Evolutionary conservation across 345 rosid genomes (phyloP).

Genomic region (Gossypium sturtianum): DNA sequence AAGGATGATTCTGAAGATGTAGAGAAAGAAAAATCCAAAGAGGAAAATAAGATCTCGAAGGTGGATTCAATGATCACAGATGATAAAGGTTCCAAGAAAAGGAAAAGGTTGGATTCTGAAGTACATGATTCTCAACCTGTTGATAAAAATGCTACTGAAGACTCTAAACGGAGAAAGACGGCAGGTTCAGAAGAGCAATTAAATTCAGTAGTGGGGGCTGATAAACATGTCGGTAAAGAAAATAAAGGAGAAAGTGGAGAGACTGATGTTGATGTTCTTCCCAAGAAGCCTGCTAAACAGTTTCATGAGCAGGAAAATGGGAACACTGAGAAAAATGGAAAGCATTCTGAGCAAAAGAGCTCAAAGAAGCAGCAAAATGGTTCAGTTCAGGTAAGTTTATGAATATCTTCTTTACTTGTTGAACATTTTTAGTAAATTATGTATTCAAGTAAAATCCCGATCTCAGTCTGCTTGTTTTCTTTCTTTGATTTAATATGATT

Average conservation of each 20-base stretch:
- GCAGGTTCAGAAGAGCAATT: conserved; percentile 28
- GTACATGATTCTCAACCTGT: conserved; percentile 28
- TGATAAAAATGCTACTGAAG: conserved; percentile 34
- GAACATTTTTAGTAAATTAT: neutral
- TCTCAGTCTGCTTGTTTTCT: neutral
- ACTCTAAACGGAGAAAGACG: conserved; percentile 48
- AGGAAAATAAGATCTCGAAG: conserved; percentile 14
- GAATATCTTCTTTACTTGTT: neutral
- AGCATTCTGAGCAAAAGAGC: conserved; percentile 35
- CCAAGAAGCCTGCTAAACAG: conserved; percentile 29
- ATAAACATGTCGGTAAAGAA: conserved; percentile 12
- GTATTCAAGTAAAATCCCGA: neutral
- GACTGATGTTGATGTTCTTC: neutral
- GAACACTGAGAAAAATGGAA: conserved; percentile 27
- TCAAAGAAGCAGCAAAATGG: conserved; percentile 38
- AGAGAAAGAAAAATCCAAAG: conserved; percentile 18
- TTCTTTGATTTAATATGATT: neutral
- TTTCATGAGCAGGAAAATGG: conserved; percentile 30
- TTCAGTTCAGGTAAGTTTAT: conserved; percentile 52
- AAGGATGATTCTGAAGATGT: conserved; percentile 13
- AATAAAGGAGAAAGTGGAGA: neutral
- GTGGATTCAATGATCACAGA: conserved; percentile 23
- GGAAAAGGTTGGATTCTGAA: conserved; percentile 58
- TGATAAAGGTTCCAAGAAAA: conserved; percentile 52
- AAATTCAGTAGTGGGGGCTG: conserved; percentile 16